Percentiles rank a stretch among this genome's conserved stretches.
Evolutionary conservation across 1,139 yeast genomes (phyloP).

Genomic region (Sporopachydermia cereana): DNA sequence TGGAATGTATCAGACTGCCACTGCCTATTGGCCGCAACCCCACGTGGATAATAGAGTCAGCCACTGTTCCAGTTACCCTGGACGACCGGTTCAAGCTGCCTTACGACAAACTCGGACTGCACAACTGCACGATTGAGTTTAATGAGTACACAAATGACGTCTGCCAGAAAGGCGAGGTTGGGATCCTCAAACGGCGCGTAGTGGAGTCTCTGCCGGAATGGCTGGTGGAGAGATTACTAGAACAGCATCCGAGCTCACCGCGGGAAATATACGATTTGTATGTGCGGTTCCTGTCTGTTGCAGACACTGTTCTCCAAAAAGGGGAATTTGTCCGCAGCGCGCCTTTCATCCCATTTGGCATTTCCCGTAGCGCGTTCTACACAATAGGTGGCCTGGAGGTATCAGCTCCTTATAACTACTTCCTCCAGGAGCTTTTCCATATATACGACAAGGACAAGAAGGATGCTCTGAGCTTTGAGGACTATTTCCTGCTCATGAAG

Average conservation of each 20-base stretch:
- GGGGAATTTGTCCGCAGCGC: neutral
- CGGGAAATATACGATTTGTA: neutral
- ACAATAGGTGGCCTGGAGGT: neutral
- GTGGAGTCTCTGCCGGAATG: neutral
- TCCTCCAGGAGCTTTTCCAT: conserved; percentile 9
- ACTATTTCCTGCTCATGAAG: conserved; percentile 10
- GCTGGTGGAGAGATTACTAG: neutral
- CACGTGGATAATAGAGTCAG: conserved; percentile 14
- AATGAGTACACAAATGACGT: neutral
- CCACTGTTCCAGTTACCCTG: neutral
- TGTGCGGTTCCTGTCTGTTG: neutral
- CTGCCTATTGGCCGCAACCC: conserved; percentile 20
- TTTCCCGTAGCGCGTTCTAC: neutral
- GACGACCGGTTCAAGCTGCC: neutral
- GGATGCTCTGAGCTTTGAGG: conserved; percentile 18
- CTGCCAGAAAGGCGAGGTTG: neutral
- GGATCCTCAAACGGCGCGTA: neutral
- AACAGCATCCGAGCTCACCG: neutral
- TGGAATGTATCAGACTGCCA: conserved; percentile 18
- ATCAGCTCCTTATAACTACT: neutral
- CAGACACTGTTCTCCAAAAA: neutral
- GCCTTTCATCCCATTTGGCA: conserved; percentile 4
- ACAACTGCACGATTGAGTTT: neutral
- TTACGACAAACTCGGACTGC: neutral
- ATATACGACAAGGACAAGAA: conserved; percentile 17